Evolutionary conservation across 2,329 filamentous ascomycete species (phyloP).

Genomic region (Beauveria asiatica): DNA sequence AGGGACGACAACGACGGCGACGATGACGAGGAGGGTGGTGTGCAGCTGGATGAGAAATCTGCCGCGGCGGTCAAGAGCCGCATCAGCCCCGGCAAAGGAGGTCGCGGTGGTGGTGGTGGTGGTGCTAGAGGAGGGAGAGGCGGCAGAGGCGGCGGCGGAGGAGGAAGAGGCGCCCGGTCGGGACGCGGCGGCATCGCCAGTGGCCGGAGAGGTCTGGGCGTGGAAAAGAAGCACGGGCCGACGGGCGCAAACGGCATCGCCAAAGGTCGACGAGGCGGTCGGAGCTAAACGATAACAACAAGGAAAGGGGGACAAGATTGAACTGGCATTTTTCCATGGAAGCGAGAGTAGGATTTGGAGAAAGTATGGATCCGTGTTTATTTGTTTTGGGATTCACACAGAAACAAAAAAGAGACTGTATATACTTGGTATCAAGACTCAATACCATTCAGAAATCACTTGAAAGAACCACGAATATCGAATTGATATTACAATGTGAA

Average conservation of each 20-base stretch:
- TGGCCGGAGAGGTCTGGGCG: slow-evolving; percentile 41
- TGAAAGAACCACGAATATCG: neutral
- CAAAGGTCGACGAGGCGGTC: slow-evolving; percentile 29
- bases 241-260: slow-evolving; percentile 27
- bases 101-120: slow-evolving; percentile 22
- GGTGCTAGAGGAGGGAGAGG: slow-evolving; percentile 27
- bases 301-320: neutral
- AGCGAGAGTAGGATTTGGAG: neutral
- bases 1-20: slow-evolving; percentile 36
- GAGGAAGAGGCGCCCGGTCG: slow-evolving; percentile 21
- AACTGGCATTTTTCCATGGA: neutral
- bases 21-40: slow-evolving; percentile 35
- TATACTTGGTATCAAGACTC: neutral
- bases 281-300: neutral
- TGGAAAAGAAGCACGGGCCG: slow-evolving; percentile 39
- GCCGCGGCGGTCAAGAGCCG: slow-evolving; percentile 44
- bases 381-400: neutral
- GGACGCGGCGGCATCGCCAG: slow-evolving; percentile 30
- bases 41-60: slow-evolving; percentile 41
- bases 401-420: neutral
- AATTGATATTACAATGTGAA: neutral
- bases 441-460: neutral
- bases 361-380: neutral
- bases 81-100: slow-evolving; percentile 30
- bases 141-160: slow-evolving; percentile 22